Base-by-base conservation (phyloP, 2,329 filamentous ascomycete genomes). In the Sporothrix humicola region DNA sequence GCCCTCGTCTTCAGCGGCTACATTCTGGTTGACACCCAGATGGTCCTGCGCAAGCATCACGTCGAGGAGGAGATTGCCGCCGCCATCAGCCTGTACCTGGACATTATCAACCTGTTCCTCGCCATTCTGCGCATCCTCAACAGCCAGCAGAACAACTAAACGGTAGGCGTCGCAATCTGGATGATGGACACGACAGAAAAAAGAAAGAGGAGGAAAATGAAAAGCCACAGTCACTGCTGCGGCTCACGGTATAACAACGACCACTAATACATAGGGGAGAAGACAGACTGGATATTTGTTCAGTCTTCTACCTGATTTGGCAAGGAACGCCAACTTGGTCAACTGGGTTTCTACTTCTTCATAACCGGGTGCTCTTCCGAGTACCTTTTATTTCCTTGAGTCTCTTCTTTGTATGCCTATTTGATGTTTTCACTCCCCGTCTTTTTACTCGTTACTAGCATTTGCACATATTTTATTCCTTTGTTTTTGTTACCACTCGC, bases 11-110 rank as follows among this genome's bases (percentile, higher is more conserved):
- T 99, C 86, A 95, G 92, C 68, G 95, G 87, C 8, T 99, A 99
- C 83, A 97, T 99, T 75, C 87, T 99, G 65, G 93, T 98, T 65
- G 96, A 99, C 81, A 99, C 96, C 0, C 96, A 99, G 86, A 85
- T 99, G 78, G 90, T 99, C 75, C 92, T 99, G 89, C 90, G 95
- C 79, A 93, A 97, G 82, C 96, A 98, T 84, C 95, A 98, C 80
- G 94, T 98, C 71, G 96, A 99, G 84, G 95, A 98, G 87, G 95
- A 98, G 86, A 98, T 98, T 81, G 94, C 95, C 7, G 95, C 95
- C 69, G 91, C 93, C 10, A 97, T 99, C 82, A 96, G 93, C 80
- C 87, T 99, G 68, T 99, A 99, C 82, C 88, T 99, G 69, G 95
- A 98, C 82, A 91, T 98, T 77, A 93, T 98, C 86, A 99, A 99